A percentile compares a stretch with the other conserved stretches of the same genome.
phyloP scores from a whole-genome alignment of 1,284 basidiomycete species.

The Ganoderma sinense region DNA sequence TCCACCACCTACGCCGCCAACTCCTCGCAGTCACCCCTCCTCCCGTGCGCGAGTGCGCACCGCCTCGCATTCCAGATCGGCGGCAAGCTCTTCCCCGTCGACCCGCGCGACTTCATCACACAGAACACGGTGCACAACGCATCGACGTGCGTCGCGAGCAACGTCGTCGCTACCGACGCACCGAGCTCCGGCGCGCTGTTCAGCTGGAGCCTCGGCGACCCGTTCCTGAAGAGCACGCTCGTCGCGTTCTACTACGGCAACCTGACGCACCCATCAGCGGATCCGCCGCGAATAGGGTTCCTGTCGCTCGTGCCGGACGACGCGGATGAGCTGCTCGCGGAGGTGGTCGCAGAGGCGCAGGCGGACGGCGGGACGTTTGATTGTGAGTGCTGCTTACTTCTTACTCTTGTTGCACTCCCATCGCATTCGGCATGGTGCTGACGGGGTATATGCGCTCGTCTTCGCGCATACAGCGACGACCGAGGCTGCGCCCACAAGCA shows the following conservation, averaged over 20 bases:
- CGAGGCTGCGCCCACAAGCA: slow-evolving; percentile 12
- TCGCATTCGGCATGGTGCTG: slow-evolving; percentile 10
- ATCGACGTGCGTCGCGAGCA: slow-evolving; percentile 52
- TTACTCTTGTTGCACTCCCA: neutral
- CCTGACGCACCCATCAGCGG: slow-evolving; percentile 64
- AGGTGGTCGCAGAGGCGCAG: slow-evolving; percentile 49
- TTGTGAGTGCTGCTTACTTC: slow-evolving; percentile 4
- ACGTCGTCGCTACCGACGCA: slow-evolving; percentile 46
- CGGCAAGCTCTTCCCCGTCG: slow-evolving; percentile 68
- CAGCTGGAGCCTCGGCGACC: slow-evolving; percentile 49
- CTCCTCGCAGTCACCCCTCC: slow-evolving; percentile 36
- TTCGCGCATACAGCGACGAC: slow-evolving; percentile 7
- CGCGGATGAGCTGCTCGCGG: slow-evolving; percentile 49
- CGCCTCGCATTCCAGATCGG: slow-evolving; percentile 67
- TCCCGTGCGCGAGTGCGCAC: slow-evolving; percentile 57
- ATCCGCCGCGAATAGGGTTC: slow-evolving; percentile 73
- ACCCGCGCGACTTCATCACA: slow-evolving; percentile 69
- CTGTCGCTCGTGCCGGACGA: slow-evolving; percentile 69
- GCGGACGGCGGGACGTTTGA: slow-evolving; percentile 45
- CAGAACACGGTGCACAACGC: slow-evolving; percentile 48
- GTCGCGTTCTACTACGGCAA: slow-evolving; percentile 74
- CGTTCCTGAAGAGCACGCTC: slow-evolving; percentile 50
- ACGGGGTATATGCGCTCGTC: slow-evolving; percentile 13
- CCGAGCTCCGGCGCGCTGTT: slow-evolving; percentile 22
- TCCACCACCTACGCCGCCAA: slow-evolving; percentile 44